A percentile compares a stretch with the other conserved stretches of the same genome.
phyloP scores from a whole-genome alignment of 1,284 basidiomycete species.

The Amylostereum chailletii region DNA sequence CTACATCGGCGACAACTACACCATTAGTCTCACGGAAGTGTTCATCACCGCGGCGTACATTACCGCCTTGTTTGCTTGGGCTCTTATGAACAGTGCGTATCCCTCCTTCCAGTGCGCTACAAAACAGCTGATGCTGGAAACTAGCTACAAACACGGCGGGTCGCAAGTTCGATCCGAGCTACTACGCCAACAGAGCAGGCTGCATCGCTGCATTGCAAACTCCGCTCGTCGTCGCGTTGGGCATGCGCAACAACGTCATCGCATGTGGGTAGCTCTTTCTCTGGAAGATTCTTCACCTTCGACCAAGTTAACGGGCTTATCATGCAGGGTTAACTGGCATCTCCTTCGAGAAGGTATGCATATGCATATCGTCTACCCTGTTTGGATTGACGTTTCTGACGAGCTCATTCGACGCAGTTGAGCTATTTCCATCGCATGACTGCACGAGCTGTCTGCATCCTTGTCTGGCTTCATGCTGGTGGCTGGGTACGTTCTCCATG shows the following conservation, averaged over 20 bases:
- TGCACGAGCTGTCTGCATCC: slow-evolving; percentile 34
- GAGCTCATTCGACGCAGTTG: slow-evolving; percentile 22
- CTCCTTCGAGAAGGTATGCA: slow-evolving; percentile 43
- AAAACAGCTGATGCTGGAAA: background rate
- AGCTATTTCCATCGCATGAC: slow-evolving; percentile 44
- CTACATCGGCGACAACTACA: slow-evolving; percentile 31
- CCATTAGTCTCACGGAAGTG: slow-evolving; percentile 39
- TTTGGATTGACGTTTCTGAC: background rate
- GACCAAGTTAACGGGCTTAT: background rate
- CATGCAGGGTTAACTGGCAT: slow-evolving; percentile 49
- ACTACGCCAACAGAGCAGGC: slow-evolving; percentile 42
- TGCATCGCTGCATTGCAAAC: slow-evolving; percentile 45
- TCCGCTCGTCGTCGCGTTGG: slow-evolving; percentile 51
- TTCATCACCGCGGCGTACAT: slow-evolving; percentile 36
- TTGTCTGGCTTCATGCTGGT: slow-evolving; percentile 43
- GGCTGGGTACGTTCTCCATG: slow-evolving; percentile 26
- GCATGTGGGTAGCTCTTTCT: slow-evolving; percentile 33
- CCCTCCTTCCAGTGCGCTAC: background rate
- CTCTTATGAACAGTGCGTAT: slow-evolving; percentile 38
- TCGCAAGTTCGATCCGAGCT: slow-evolving; percentile 25
- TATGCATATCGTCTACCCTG: background rate
- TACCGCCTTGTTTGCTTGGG: slow-evolving; percentile 35
- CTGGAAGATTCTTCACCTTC: background rate
- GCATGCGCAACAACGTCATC: slow-evolving; percentile 56
- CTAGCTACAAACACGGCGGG: slow-evolving; percentile 30